Conservation (phyloP, 2,329 filamentous ascomycete species). For the Acarospora socialis region DNA sequence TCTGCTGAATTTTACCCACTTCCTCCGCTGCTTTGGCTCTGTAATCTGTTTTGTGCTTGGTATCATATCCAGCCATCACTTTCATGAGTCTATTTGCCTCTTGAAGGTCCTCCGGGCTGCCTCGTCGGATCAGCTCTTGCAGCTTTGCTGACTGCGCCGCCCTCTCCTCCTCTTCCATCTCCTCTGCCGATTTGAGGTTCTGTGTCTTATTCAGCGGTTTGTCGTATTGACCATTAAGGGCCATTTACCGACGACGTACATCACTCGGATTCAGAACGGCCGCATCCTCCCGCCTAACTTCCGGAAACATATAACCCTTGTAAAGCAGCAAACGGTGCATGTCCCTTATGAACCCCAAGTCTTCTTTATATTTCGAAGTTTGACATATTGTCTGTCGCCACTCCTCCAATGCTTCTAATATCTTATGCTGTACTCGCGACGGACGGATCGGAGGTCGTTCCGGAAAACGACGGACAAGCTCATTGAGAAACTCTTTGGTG, state of each 20-base stretch:
- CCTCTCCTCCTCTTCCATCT: slow-evolving; percentile 95
- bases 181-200: slow-evolving; percentile 91
- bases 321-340: slow-evolving; percentile 94
- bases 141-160: slow-evolving; percentile 96
- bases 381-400: slow-evolving; percentile 98
- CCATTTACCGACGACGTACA: slow-evolving; percentile 39
- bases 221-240: slow-evolving; percentile 11
- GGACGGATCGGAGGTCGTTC: slow-evolving; percentile 79
- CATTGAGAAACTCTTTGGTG: slow-evolving; percentile 97
- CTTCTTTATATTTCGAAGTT: slow-evolving; percentile 93
- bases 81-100: slow-evolving; percentile 98
- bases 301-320: slow-evolving; percentile 93
- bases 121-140: slow-evolving; percentile 86
- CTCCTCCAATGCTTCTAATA: slow-evolving; percentile 93
- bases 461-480: slow-evolving; percentile 88
- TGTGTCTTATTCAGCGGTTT: slow-evolving; percentile 27
- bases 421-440: slow-evolving; percentile 77
- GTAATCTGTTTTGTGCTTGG: slow-evolving; percentile 90
- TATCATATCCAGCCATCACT: slow-evolving; percentile 96
- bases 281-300: slow-evolving; percentile 82
- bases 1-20: slow-evolving; percentile 87
- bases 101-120: slow-evolving; percentile 82
- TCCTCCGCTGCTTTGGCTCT: slow-evolving; percentile 95
- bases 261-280: slow-evolving; percentile 94
- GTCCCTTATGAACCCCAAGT: slow-evolving; percentile 87